Evolutionary conservation across 148 eudicot species (phyloP).

Genomic region (Rhododendron williamsianum): DNA sequence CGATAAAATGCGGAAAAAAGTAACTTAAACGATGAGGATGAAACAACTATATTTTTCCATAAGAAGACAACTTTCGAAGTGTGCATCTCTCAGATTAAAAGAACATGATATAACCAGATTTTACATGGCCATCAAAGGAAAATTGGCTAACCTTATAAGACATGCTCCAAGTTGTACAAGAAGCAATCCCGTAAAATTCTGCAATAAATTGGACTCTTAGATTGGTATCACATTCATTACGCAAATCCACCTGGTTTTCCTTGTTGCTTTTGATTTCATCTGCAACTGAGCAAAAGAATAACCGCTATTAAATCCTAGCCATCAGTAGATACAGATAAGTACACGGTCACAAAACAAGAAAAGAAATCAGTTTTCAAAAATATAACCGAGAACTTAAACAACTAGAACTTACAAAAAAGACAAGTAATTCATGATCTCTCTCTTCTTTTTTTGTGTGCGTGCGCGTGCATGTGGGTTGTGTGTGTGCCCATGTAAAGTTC

Average conservation of each 20-base stretch:
- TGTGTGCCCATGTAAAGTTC: background rate
- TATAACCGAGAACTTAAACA: background rate
- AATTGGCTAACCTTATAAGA: background rate
- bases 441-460: no score
- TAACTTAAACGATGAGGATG: no score
- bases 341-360: background rate
- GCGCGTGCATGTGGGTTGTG: no score
- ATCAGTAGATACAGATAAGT: background rate
- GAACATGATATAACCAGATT: background rate
- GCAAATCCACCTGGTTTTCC: background rate
- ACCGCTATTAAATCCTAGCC: background rate
- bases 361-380: background rate
- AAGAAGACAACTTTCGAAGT: no score
- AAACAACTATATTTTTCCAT: no score
- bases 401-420: no score
- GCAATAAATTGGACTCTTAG: background rate
- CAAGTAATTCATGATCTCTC: no score
- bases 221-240: background rate
- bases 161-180: background rate
- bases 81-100: background rate
- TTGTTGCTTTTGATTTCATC: background rate
- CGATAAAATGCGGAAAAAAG: no score
- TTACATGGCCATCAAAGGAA: background rate
- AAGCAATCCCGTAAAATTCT: background rate
- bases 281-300: background rate